These are phyloP conservation scores for Croton laevigatus DNA, from an alignment of 441 rosid species.

Conservation along the genomic window DNA sequence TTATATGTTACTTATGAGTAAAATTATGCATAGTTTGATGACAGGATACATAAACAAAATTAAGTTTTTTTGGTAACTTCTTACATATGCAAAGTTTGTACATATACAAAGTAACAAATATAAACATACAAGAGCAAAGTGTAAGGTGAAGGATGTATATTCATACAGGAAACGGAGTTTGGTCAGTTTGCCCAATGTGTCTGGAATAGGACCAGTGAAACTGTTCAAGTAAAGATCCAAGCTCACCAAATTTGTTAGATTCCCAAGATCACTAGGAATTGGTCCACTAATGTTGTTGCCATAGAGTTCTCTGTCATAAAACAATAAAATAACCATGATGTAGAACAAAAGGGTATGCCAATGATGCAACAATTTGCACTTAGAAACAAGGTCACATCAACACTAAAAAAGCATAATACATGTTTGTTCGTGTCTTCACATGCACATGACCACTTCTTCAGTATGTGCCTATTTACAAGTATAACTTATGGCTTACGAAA, in stretches of 20 bases:
- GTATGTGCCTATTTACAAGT: not conserved
- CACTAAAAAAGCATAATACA: not conserved
- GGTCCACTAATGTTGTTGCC: slow-evolving; percentile 90
- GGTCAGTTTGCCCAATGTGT: slow-evolving; percentile 71
- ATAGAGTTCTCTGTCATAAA: slow-evolving; percentile 70
- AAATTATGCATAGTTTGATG: not conserved
- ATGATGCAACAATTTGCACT: not conserved
- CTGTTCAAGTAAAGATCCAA: slow-evolving; percentile 97
- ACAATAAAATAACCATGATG: not conserved
- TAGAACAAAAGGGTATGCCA: not conserved
- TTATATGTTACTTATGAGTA: not conserved
- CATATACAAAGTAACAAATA: not conserved
- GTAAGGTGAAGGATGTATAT: slow-evolving; percentile 17
- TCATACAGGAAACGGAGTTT: slow-evolving; percentile 93
- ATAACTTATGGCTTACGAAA: not conserved
- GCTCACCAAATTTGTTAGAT: slow-evolving; percentile 90
- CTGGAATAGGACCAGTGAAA: slow-evolving; percentile 89
- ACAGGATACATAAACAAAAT: not conserved
- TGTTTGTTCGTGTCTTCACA: not conserved
- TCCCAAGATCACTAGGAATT: slow-evolving; percentile 93
- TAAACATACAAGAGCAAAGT: not conserved
- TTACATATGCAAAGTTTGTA: not conserved
- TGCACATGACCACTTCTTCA: not conserved
- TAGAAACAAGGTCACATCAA: slow-evolving; percentile 3
- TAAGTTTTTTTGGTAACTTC: not conserved